A percentile compares a stretch with the other conserved stretches of the same genome.
These are phyloP conservation scores for Arabidopsis suecica DNA, from an alignment of 345 rosid genomes.

Conservation along the genomic window DNA sequence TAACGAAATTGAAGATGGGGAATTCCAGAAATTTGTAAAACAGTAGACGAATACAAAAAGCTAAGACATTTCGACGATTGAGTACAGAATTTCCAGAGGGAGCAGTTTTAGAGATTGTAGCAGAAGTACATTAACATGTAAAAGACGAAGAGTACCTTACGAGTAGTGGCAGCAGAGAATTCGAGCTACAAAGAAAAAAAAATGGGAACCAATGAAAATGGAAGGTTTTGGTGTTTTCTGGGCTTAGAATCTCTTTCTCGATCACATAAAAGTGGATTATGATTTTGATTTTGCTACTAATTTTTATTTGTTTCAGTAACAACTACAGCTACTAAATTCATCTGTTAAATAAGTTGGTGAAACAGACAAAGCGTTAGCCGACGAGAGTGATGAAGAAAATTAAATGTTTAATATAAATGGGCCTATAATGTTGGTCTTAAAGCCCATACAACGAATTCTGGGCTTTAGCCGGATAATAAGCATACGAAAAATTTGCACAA, in stretches of 20 bases:
- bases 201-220: background rate
- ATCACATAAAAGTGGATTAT: conserved; percentile 40
- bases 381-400: background rate
- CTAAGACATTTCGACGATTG: conserved; percentile 21
- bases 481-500: no score
- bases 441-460: background rate
- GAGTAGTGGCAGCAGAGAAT: conserved; percentile 8
- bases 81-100: background rate
- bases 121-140: conserved; percentile 1
- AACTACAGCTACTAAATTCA: background rate
- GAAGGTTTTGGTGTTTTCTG: conserved; percentile 38
- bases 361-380: conserved; percentile 7
- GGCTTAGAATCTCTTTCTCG: conserved; percentile 33
- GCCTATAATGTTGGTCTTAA: background rate
- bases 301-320: conserved; percentile 1
- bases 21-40: background rate
- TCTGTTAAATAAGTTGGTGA: background rate
- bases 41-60: conserved; percentile 10
- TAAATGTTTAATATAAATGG: background rate
- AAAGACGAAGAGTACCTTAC: conserved; percentile 29
- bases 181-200: conserved; percentile 13
- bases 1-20: conserved; percentile 4
- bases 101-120: background rate
- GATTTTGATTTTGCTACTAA: conserved; percentile 13
- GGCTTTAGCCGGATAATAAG: background rate